Evolutionary conservation across 148 eudicot species (phyloP), one percentile per base, ranked within the genome.

Genomic region (Dianthus caryophyllus): DNA sequence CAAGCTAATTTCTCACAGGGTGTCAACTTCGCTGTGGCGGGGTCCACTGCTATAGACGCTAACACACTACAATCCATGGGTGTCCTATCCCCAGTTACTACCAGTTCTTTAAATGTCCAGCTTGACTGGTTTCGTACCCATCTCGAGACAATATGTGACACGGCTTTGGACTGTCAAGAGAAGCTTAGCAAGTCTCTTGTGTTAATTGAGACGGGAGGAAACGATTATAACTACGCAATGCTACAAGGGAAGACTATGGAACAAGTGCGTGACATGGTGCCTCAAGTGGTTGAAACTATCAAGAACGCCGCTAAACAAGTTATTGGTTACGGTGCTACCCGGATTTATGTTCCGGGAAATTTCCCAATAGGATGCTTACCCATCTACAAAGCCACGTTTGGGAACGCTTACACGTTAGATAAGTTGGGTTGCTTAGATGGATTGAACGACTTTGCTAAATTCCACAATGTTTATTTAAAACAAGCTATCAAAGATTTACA

Each of bases 1-100:
- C n/a, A 12, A 39, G 66, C 50, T 31, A 20, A 36, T 11, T 62
- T 62, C 18, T 14, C 48, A 1, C 66, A 41, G 2, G 66, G 66
- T 2, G 66, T 62, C 18, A 62, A 62, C 14, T 62, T 62, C 9
- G 66, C 50, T 25, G 66, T 62, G 10, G 66, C 66, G 4, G 66
- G 66, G 0, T 62, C 50, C 12, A 62, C 66, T 14, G 66, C 66
- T 10, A 20, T 62, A 22, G 66, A 62, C 51, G 4, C 27, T 13
- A 9, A 17, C n/a, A 21, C 50, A 18, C 50, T 62, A 15, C 50
- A 5, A 4, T 20, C 31, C 1, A 62, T 9, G 51, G 66, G 66
- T 39, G 20, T 62, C 31, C 31, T 41, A 0, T 62, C 66, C 20
- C 66, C 66, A 4, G 66, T 62, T 10, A 62, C 50, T 21, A 22